phyloP scores from a whole-genome alignment of 176 grass and related monocot genomes.

The Oropetium thomaeum region DNA sequence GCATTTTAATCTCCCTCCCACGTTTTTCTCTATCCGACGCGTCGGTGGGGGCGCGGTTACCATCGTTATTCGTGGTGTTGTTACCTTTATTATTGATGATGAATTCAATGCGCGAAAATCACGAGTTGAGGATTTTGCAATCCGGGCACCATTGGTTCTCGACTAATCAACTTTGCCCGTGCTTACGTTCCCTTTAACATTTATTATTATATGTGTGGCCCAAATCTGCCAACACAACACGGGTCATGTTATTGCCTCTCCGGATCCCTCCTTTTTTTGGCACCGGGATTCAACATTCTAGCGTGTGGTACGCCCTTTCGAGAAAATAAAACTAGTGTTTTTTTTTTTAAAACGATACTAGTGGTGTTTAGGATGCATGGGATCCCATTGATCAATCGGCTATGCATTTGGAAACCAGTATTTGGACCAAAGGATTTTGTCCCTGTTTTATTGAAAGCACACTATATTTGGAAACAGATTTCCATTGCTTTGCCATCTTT shows the following conservation, averaged over 20 bases:
- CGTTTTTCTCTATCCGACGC: not conserved
- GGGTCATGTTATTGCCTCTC: constrained; percentile 14
- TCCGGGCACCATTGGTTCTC: constrained; percentile 9
- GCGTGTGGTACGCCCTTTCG: not conserved
- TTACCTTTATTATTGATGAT: constrained; percentile 13
- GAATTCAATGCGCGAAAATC: constrained; percentile 24
- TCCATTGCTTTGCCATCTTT: not conserved
- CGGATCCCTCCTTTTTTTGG: constrained; percentile 7
- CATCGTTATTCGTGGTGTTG: constrained; percentile 14
- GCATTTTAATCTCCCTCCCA: constrained; percentile 18
- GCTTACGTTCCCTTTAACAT: constrained; percentile 15
- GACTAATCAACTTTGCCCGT: constrained; percentile 33
- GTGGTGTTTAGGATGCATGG: not conserved
- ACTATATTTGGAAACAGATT: not conserved
- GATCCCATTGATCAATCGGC: not conserved
- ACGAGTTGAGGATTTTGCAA: constrained; percentile 26
- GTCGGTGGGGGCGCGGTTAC: constrained; percentile 1
- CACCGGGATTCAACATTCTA: not conserved
- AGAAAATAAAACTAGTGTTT: not conserved
- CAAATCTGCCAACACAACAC: constrained; percentile 34
- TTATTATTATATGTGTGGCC: constrained; percentile 34
- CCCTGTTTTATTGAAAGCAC: not conserved
- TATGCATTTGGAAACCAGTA: constrained; percentile 5
- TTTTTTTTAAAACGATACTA: too few relatives aligned
- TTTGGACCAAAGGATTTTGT: not conserved